These are phyloP conservation scores for Solanum sparsipilum DNA, from an alignment of 257 asterid species.

Conservation along the genomic window DNA sequence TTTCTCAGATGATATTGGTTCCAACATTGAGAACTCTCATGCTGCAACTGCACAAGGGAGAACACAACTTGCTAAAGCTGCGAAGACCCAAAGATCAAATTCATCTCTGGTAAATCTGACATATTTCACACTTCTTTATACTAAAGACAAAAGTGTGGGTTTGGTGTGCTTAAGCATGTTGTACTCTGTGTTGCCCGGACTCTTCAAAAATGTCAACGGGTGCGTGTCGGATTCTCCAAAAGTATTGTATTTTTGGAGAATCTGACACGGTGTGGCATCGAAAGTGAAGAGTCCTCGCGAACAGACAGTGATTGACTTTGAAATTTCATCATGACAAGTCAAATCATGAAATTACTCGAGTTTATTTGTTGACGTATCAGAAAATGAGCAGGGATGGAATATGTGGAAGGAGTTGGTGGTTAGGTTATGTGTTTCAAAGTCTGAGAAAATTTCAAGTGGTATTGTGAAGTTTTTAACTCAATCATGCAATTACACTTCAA, in stretches of 20 bases:
- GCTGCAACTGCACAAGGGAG: conserved; percentile 85
- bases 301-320: not conserved
- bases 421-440: not conserved
- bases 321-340: not conserved
- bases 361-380: not conserved
- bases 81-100: conserved; percentile 78
- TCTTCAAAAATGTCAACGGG: not conserved
- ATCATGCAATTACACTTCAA: not conserved
- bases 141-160: not conserved
- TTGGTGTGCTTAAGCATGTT: not conserved
- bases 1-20: conserved; percentile 70
- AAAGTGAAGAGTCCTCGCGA: not conserved
- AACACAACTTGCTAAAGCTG: conserved; percentile 79
- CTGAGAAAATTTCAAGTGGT: not conserved
- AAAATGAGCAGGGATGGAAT: not conserved
- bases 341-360: not conserved
- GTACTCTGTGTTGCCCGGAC: not conserved
- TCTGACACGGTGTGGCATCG: not conserved
- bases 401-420: not conserved
- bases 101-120: conserved; percentile 62
- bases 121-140: not conserved
- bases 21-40: conserved; percentile 68
- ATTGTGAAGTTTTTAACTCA: not conserved
- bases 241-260: no score
- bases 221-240: no score